Evolutionary conservation across 768 basidiomycete species (phyloP).

Genomic region (Mycena crocata): DNA sequence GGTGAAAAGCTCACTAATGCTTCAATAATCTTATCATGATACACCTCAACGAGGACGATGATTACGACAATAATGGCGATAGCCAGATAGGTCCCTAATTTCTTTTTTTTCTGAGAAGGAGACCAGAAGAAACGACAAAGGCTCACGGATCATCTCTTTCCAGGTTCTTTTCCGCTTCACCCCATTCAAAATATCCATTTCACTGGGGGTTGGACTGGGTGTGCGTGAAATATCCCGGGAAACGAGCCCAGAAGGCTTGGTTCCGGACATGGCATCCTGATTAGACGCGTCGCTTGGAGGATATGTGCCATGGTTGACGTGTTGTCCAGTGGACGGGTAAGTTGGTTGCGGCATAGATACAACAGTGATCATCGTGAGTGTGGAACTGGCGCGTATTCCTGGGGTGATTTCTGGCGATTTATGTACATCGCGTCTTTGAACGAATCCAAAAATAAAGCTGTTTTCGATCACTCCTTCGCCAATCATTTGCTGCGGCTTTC

Average conservation of each 20-base stretch:
- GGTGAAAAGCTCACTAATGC: slow-evolving; percentile 39
- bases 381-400: no score
- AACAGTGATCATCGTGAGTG: no score
- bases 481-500: no score
- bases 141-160: not conserved
- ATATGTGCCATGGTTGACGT: not conserved
- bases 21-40: slow-evolving; percentile 53
- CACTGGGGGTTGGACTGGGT: slow-evolving; percentile 37
- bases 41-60: slow-evolving; percentile 46
- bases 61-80: slow-evolving; percentile 40
- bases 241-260: not conserved
- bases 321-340: no score
- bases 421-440: no score
- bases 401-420: no score
- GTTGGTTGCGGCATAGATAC: no score
- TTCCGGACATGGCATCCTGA: not conserved
- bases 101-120: not conserved
- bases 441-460: no score
- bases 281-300: not conserved
- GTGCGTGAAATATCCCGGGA: slow-evolving; percentile 14
- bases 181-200: slow-evolving; percentile 28
- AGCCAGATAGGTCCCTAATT: slow-evolving; percentile 19
- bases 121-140: not conserved
- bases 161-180: not conserved
- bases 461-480: no score